phyloP scores from a whole-genome alignment of 805 yeast genomes.

The Scheffersomyces amazonensis region DNA sequence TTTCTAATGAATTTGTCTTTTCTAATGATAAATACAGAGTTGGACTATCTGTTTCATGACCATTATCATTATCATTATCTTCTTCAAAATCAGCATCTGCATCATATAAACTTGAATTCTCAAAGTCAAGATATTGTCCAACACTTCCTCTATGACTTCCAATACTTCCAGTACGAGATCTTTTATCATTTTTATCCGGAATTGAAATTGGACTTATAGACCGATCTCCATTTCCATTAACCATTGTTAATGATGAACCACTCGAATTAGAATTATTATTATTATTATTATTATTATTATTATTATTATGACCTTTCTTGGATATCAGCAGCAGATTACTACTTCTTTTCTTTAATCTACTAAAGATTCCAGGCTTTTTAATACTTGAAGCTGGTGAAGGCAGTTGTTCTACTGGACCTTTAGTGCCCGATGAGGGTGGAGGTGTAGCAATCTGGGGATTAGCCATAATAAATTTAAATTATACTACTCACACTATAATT shows the following conservation, averaged over 20 bases:
- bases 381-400: not conserved
- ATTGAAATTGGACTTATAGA: too few species aligned
- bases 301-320: too few species aligned
- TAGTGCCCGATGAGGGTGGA: too few species aligned
- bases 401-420: too few species aligned
- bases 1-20: not conserved
- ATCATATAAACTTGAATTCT: conserved; percentile 19
- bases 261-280: not conserved
- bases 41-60: not conserved
- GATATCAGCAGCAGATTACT: not conserved
- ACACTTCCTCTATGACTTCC: too few species aligned
- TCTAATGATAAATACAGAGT: not conserved
- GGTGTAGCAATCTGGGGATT: conserved; percentile 3
- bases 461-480: not conserved
- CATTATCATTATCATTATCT: conserved; percentile 1
- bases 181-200: too few species aligned
- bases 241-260: not conserved
- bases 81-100: conserved; percentile 15
- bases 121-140: conserved; percentile 15
- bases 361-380: not conserved
- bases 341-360: not conserved
- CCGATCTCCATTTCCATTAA: too few species aligned
- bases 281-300: too few species aligned
- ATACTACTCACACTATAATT: too few species aligned
- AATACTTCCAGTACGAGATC: too few species aligned